Evolutionary conservation across 2,329 filamentous ascomycete species (phyloP).

Genomic region (Colletotrichum horii): DNA sequence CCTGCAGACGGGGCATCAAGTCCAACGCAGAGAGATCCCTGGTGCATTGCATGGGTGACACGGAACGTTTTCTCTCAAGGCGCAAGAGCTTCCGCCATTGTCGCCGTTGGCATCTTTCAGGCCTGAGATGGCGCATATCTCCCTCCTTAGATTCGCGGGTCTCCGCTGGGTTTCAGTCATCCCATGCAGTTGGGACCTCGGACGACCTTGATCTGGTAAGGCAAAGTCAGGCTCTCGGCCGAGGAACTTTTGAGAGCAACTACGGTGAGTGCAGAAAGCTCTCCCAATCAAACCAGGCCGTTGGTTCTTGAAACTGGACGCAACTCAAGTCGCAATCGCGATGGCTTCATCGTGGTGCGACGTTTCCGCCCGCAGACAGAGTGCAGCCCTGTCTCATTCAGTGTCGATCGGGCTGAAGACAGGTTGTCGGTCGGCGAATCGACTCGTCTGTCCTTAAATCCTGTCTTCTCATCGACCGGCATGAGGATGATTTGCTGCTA

Average conservation of each 20-base stretch:
- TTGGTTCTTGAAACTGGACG: not conserved
- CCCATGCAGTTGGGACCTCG: not conserved
- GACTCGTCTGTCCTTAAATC: not conserved
- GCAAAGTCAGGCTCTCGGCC: not conserved
- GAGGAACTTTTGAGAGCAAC: not conserved
- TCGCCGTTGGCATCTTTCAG: not conserved
- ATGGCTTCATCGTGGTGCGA: slow-evolving; percentile 14
- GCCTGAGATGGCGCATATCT: not conserved
- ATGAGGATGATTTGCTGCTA: not conserved
- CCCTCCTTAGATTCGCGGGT: not conserved
- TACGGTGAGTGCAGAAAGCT: not conserved
- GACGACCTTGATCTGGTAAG: not conserved
- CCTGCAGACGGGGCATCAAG: not conserved
- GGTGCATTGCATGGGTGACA: not conserved
- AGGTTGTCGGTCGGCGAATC: not conserved
- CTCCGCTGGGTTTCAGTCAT: not conserved
- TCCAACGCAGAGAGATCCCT: not conserved
- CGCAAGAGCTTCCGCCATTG: not conserved
- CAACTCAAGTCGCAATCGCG: not conserved
- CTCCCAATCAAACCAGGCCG: not conserved
- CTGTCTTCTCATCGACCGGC: not conserved
- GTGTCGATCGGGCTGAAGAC: not conserved
- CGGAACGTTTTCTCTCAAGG: not conserved
- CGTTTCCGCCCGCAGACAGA: not conserved
- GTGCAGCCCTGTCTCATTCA: not conserved